Evolutionary conservation across 192 early-diverging fungal species (phyloP), one percentile per base, ranked within the genome.

Genomic region (Fimicolochytrium jonesii): DNA sequence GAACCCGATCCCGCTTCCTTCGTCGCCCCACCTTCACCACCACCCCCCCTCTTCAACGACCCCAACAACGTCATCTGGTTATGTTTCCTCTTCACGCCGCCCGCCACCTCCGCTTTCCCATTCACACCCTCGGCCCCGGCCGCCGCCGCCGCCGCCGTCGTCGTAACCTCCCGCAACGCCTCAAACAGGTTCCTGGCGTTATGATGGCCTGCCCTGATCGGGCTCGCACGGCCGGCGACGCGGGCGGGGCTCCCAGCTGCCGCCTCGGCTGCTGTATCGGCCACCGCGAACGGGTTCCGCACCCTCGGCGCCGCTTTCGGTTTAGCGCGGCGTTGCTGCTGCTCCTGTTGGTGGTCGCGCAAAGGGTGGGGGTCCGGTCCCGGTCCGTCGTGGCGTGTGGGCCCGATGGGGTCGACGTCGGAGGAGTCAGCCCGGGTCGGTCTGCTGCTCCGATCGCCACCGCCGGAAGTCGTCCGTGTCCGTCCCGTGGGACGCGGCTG

Each of bases 271-370:
- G 9, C 10, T 11, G 10, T 17, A 17, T 11, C 37, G 37, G 37
- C 37, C 10, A 39, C 37, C 10, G 51, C 51, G 30, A 54, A 54
- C 17, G 51, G 51, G 30, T 54, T 54, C 23, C 22, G 51, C 31
- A 11, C 31, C 30, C 32, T 54, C 6, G 46, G 22, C n/a, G n/a
- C n/a, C n/a, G 10, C 20, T 9, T 20, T 6, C 46, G 7, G 9
- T 20, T 23, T 13, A 13, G 6, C 6, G 6, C 46, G 13, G n/a
- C 25, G n/a, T 20, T 23, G 46, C 25, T 48, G 7, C 46, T 23
- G 46, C 20, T 23, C 11, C 20, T 48, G 46, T 7, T 7, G 46
- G 7, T 20, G 20, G 6, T 31, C 9, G 51, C 51, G 22, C 26
- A 11, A 6, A 26, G 10, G 51, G 17, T 20, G 13, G 10, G 11